Percentiles rank a stretch among this genome's conserved stretches.
phyloP scores from a whole-genome alignment of 345 rosid species.

The Gossypium turneri region DNA sequence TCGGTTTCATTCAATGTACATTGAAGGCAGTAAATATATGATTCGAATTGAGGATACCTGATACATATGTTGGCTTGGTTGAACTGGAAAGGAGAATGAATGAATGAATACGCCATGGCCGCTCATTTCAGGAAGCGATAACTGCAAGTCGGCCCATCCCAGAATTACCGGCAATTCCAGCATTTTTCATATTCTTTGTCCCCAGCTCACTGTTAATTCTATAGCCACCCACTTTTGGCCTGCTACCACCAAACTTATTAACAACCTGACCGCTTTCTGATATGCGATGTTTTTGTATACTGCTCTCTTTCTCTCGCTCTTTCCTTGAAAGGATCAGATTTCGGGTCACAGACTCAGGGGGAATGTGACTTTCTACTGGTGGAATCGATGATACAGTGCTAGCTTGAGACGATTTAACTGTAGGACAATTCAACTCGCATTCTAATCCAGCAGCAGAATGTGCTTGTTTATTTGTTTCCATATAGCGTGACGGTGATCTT shows the following conservation, averaged over 20 bases:
- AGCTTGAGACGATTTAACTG: slow-evolving; percentile 22
- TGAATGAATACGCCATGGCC: neutral
- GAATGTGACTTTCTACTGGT: slow-evolving; percentile 10
- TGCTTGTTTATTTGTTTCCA: slow-evolving; percentile 22
- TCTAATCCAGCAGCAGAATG: slow-evolving; percentile 13
- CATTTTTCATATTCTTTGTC: slow-evolving; percentile 36
- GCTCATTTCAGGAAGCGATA: slow-evolving; percentile 37
- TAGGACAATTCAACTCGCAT: slow-evolving; percentile 16
- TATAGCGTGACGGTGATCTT: slow-evolving; percentile 23
- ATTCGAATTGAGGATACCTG: too few species aligned
- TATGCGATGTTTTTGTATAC: slow-evolving; percentile 20
- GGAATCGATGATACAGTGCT: slow-evolving; percentile 11
- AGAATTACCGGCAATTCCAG: slow-evolving; percentile 26
- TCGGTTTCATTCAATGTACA: slow-evolving; percentile 6
- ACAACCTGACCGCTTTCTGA: slow-evolving; percentile 14
- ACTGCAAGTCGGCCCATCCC: slow-evolving; percentile 34
- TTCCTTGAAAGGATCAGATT: slow-evolving; percentile 19
- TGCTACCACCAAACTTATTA: slow-evolving; percentile 21
- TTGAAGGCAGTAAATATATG: neutral
- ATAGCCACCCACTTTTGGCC: slow-evolving; percentile 22
- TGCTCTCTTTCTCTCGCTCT: slow-evolving; percentile 26
- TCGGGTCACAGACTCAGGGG: slow-evolving; percentile 15
- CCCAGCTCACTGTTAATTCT: slow-evolving; percentile 30
- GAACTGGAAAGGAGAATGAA: neutral
- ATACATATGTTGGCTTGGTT: neutral